phyloP scores from a whole-genome alignment of 345 rosid genomes.

The Aquilaria sinensis region DNA sequence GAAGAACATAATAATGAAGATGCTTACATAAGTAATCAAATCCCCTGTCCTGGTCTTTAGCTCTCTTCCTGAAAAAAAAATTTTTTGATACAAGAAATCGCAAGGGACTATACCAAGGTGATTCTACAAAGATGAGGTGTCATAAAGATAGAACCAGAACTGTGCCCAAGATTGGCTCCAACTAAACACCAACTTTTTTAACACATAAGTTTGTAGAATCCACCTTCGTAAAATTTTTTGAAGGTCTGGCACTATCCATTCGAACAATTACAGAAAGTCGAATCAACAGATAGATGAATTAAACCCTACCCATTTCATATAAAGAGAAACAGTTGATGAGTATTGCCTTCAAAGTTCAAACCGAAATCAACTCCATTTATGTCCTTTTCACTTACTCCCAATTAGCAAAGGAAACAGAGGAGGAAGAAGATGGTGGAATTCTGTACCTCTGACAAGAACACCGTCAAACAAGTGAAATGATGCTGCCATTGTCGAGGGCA shows the following conservation, averaged over 20 bases:
- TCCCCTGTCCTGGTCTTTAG: no score
- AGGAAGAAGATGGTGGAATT: not conserved
- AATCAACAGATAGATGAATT: not conserved
- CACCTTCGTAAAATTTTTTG: no score
- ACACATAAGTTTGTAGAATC: no score
- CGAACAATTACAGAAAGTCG: not conserved
- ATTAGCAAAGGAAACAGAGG: not conserved
- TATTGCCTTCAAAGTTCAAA: not conserved
- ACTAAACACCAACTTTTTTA: no score
- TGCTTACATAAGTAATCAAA: no score
- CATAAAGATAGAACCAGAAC: no score
- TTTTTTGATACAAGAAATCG: no score
- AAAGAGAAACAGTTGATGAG: not conserved
- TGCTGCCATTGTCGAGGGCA: constrained; percentile 14
- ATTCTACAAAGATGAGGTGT: no score
- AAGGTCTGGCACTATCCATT: not conserved
- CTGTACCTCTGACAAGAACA: constrained; percentile 10
- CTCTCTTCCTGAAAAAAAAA: no score
- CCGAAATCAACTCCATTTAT: not conserved
- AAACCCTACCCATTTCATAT: not conserved
- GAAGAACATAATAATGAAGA: no score
- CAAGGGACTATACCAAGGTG: no score
- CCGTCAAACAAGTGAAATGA: constrained; percentile 1
- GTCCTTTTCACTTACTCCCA: not conserved
- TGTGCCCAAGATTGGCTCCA: no score